Conservation (phyloP, 2,329 filamentous ascomycete species). For the Clonostachys rhizophaga region DNA sequence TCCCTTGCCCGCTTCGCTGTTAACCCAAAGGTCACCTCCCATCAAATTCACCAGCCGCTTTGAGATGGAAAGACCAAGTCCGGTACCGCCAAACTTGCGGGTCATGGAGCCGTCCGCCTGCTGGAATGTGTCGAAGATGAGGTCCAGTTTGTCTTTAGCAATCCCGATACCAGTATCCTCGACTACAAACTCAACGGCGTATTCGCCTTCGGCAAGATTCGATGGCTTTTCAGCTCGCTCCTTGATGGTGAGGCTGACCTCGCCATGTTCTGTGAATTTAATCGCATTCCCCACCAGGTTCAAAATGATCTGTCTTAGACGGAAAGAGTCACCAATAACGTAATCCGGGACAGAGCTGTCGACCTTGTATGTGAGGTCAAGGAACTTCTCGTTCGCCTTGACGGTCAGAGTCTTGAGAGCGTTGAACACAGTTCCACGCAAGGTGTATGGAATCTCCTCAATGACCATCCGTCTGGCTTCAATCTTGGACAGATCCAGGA, state of each 20-base stretch:
- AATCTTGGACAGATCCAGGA: slow-evolving; percentile 72
- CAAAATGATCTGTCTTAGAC: slow-evolving; percentile 90
- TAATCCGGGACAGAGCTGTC: slow-evolving; percentile 92
- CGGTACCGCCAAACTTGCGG: slow-evolving; percentile 91
- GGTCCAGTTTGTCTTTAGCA: slow-evolving; percentile 86
- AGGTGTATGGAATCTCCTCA: slow-evolving; percentile 93
- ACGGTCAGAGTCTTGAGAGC: slow-evolving; percentile 95
- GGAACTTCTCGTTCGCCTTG: slow-evolving; percentile 91
- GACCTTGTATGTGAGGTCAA: slow-evolving; percentile 90
- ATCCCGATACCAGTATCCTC: slow-evolving; percentile 97
- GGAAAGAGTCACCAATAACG: slow-evolving; percentile 94
- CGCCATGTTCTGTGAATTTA: slow-evolving; percentile 96
- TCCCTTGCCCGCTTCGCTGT: slow-evolving; percentile 84
- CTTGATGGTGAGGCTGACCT: slow-evolving; percentile 91
- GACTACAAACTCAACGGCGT: slow-evolving; percentile 92
- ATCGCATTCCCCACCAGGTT: slow-evolving; percentile 98
- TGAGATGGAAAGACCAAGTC: slow-evolving; percentile 89
- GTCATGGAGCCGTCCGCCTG: slow-evolving; percentile 97
- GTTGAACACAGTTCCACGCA: slow-evolving; percentile 94
- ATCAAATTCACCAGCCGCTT: slow-evolving; percentile 93
- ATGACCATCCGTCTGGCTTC: slow-evolving; percentile 98
- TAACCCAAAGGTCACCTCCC: slow-evolving; percentile 95
- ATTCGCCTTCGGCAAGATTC: slow-evolving; percentile 66
- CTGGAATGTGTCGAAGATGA: slow-evolving; percentile 99
- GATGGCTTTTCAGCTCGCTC: slow-evolving; percentile 54